Evolutionary conservation across 2,329 filamentous ascomycete genomes (phyloP), one percentile per base, ranked within the genome.

Genomic region (Elsinoe batatas): DNA sequence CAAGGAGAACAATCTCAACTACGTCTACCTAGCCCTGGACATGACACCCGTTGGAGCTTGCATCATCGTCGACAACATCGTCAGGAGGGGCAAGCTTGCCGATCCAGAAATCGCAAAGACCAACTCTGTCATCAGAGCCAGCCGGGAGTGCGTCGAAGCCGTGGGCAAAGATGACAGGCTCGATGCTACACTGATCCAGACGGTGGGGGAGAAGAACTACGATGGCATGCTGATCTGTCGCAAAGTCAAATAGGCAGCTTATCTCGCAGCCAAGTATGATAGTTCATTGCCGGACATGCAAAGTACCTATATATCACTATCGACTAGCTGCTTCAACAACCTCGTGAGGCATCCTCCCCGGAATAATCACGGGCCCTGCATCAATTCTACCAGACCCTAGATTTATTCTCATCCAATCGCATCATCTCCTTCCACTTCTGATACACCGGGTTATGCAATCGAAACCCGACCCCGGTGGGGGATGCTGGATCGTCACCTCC

Each of bases 41-140:
- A 65, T 78, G 62, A 69, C 67, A 0, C 67, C 69, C n/a, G 59
- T 62, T 0, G 69, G 71, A 0, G 72, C 73, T 0, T 68, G 64
- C 7, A 68, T 80, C 26, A 72, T 74, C 40, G 71, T 79, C 2
- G 77, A 80, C 62, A 78, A 80, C 63, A 73, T 78, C 2, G 74
- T 79, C 7, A 61, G 68, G 53, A 64, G 67, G 37, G 71, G 72
- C 17, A 59, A 64, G 58, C 57, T 76, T 26, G 69, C 69, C 18
- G 60, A 67, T 12, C 62, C 61, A 12, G 58, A 63, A 26, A 35
- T 47, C 12, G 32, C 26, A 30, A 61, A 61, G 17, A 44, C 47
- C 15, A 58, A 59, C 1, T 61, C 69, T 58, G 51, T 58, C 53
- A 71, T 66, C 7, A 47, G 33, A 26, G 62, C 61, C 6, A 56